These are phyloP conservation scores for Nitzschia sp. DNA, from an alignment of 108 stramenopile species.

Conservation along the genomic window DNA sequence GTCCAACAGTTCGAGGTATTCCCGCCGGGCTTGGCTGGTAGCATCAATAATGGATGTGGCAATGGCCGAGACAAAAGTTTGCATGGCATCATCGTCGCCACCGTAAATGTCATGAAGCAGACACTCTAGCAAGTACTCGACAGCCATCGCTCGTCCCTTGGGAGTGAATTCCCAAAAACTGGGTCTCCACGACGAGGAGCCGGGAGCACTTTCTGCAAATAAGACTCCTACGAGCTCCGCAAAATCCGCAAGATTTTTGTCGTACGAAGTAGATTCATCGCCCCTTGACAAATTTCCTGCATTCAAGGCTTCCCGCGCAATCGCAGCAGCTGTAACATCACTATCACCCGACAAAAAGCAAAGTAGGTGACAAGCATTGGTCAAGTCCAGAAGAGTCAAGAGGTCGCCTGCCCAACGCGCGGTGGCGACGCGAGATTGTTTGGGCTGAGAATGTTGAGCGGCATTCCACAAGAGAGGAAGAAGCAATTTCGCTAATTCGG, in stretches of 20 bases:
- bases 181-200: conserved; percentile 24
- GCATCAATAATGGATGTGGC: conserved; percentile 36
- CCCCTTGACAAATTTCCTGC: conserved; percentile 20
- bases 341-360: conserved; percentile 79
- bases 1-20: conserved; percentile 54
- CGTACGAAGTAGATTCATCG: not conserved
- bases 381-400: conserved; percentile 43
- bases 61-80: conserved; percentile 39
- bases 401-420: conserved; percentile 76
- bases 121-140: conserved; percentile 64
- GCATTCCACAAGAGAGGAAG: conserved; percentile 72
- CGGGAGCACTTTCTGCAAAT: conserved; percentile 20
- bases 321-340: conserved; percentile 67
- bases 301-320: conserved; percentile 58
- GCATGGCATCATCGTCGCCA: conserved; percentile 50
- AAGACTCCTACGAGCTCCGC: conserved; percentile 39
- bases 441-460: conserved; percentile 53
- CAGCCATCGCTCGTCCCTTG: conserved; percentile 53
- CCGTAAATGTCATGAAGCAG: conserved; percentile 70
- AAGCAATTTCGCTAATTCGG: conserved; percentile 32
- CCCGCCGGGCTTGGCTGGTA: conserved; percentile 3
- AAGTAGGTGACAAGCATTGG: conserved; percentile 67
- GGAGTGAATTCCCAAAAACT: conserved; percentile 56
- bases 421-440: conserved; percentile 72
- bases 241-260: conserved; percentile 46